Percentiles rank a stretch among this genome's conserved stretches.
phyloP scores from a whole-genome alignment of 1,284 basidiomycete genomes.

The Trametes polyzona region DNA sequence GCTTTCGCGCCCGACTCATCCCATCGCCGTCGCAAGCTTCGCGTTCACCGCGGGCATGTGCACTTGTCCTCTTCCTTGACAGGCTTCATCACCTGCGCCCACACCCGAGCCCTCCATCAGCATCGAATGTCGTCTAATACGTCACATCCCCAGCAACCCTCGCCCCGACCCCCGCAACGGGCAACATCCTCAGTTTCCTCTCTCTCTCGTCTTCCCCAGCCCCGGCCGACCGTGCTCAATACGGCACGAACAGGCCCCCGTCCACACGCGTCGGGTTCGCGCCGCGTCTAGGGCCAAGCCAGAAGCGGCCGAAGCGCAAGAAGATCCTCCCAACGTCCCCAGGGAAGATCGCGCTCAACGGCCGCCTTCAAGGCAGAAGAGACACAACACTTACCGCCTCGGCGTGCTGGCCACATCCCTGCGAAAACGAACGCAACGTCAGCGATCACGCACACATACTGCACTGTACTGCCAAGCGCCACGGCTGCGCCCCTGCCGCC shows the following conservation, averaged over 20 bases:
- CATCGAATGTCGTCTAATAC: slow-evolving; percentile 21
- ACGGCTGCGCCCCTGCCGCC: no score
- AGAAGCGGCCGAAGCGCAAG: slow-evolving; percentile 5
- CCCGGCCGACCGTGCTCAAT: background rate
- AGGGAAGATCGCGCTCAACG: slow-evolving; percentile 3
- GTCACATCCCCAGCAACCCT: slow-evolving; percentile 20
- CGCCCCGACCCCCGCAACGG: background rate
- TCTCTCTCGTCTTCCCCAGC: background rate
- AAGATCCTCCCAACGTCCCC: slow-evolving; percentile 1
- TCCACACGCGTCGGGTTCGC: background rate
- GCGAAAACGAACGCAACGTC: slow-evolving; percentile 8
- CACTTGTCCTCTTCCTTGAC: slow-evolving; percentile 75
- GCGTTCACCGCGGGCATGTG: slow-evolving; percentile 49
- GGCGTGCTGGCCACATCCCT: slow-evolving; percentile 74
- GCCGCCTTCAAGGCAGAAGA: slow-evolving; percentile 9
- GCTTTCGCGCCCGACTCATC: background rate
- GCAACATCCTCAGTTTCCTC: background rate
- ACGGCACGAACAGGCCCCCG: background rate
- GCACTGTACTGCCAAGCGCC: background rate
- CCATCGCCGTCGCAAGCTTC: slow-evolving; percentile 4
- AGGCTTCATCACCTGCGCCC: slow-evolving; percentile 61
- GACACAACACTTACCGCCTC: slow-evolving; percentile 54
- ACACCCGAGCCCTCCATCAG: slow-evolving; percentile 21
- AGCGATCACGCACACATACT: background rate
- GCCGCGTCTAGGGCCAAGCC: slow-evolving; percentile 15